Evolutionary conservation across 2,329 filamentous ascomycete genomes (phyloP).

Genomic region (Diplocarpon mali): DNA sequence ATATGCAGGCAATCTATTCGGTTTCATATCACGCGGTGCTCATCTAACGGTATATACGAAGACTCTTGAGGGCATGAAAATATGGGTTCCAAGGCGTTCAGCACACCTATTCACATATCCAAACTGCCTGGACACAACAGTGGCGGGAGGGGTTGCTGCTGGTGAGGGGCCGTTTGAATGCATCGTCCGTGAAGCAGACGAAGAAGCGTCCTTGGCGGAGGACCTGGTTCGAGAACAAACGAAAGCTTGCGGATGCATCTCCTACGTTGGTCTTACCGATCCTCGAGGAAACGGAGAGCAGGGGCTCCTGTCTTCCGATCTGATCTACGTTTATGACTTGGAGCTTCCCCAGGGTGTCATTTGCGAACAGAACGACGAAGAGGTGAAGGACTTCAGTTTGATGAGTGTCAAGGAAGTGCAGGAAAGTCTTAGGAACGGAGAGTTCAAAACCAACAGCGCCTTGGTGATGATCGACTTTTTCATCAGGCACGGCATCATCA

Average conservation of each 20-base stretch:
- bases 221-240: conserved; percentile 42
- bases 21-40: conserved; percentile 52
- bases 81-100: conserved; percentile 64
- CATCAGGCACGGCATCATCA: conserved; percentile 64
- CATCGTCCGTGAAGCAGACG: conserved; percentile 58
- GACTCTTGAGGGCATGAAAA: conserved; percentile 37
- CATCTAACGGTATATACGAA: conserved; percentile 55
- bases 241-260: conserved; percentile 47
- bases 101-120: conserved; percentile 60
- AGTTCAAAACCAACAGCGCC: conserved; percentile 81
- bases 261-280: conserved; percentile 56
- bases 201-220: conserved; percentile 60
- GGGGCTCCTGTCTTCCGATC: conserved; percentile 51
- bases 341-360: conserved; percentile 47
- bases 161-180: conserved; percentile 55
- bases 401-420: conserved; percentile 51
- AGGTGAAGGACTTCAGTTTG: conserved; percentile 66
- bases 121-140: conserved; percentile 67
- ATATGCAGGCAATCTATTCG: conserved; percentile 40
- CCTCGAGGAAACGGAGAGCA: conserved; percentile 48
- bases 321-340: conserved; percentile 68
- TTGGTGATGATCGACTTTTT: conserved; percentile 74
- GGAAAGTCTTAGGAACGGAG: conserved; percentile 47
- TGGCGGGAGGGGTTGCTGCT: conserved; percentile 64
- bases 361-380: conserved; percentile 61